Percentiles rank a stretch among this genome's conserved stretches.
phyloP scores from a whole-genome alignment of 495 filamentous ascomycete species.

The Evernia prunastri region DNA sequence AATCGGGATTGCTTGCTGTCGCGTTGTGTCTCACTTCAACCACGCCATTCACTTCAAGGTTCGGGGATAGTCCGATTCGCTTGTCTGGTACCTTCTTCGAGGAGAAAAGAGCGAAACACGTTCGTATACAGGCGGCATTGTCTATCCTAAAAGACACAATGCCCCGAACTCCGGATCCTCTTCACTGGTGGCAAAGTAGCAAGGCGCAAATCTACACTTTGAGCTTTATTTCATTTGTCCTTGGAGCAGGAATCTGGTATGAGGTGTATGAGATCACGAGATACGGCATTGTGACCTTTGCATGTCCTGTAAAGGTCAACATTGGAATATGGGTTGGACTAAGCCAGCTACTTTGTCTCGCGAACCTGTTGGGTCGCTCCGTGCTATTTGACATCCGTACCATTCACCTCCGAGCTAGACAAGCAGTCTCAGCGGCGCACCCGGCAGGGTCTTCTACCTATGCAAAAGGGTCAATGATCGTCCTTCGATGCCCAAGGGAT shows the following conservation, averaged over 20 bases:
- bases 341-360: slow-evolving; percentile 18
- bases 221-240: neutral
- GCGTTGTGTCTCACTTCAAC: slow-evolving; percentile 12
- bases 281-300: slow-evolving; percentile 14
- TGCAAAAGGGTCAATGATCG: neutral
- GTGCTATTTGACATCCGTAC: slow-evolving; percentile 11
- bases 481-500: slow-evolving; percentile 10
- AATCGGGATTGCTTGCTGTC: slow-evolving; percentile 15
- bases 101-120: slow-evolving; percentile 2
- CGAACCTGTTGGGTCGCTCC: slow-evolving; percentile 9
- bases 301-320: slow-evolving; percentile 16
- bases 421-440: neutral
- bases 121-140: neutral
- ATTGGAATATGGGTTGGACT: slow-evolving; percentile 17
- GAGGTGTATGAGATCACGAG: slow-evolving; percentile 15
- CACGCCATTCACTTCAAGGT: slow-evolving; percentile 20
- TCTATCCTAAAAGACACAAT: slow-evolving; percentile 5
- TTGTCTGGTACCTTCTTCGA: neutral
- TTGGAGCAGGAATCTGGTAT: slow-evolving; percentile 13
- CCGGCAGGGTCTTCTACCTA: neutral
- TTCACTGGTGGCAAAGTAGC: slow-evolving; percentile 5
- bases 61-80: slow-evolving; percentile 5
- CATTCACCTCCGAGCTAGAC: neutral
- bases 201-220: neutral
- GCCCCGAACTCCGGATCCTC: neutral